A percentile compares a stretch with the other conserved stretches of the same genome.
These are phyloP conservation scores for Pseudoneurospora amorphoporcata DNA, from an alignment of 495 filamentous ascomycete species.

Conservation along the genomic window DNA sequence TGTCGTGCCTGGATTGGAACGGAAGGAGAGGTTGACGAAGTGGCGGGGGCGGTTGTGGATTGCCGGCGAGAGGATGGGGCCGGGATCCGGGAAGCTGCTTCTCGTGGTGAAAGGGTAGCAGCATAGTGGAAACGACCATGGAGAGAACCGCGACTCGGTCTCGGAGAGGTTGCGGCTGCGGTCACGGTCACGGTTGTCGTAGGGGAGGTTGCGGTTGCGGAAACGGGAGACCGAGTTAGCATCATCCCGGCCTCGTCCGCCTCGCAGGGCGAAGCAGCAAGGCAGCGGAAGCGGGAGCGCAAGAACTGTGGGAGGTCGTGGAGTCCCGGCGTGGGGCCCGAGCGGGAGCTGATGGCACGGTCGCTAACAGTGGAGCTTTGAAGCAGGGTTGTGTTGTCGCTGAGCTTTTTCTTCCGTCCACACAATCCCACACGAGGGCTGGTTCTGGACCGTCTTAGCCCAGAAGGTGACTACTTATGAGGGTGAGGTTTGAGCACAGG, in stretches of 20 bases:
- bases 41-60: constrained; percentile 26
- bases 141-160: neutral
- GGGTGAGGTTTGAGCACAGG: neutral
- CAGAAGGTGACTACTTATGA: neutral
- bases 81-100: constrained; percentile 33
- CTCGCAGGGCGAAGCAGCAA: constrained; percentile 10
- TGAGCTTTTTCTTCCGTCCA: neutral
- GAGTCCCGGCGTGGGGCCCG: constrained; percentile 11
- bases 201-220: constrained; percentile 26
- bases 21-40: neutral
- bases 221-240: constrained; percentile 39
- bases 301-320: neutral
- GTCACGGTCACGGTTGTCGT: constrained; percentile 23
- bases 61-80: constrained; percentile 34
- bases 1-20: neutral
- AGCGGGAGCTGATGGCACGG: neutral
- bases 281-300: neutral
- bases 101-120: constrained; percentile 30
- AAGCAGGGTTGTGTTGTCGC: neutral
- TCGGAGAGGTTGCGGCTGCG: constrained; percentile 36
- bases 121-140: constrained; percentile 34
- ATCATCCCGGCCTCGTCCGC: constrained; percentile 32
- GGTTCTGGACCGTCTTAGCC: neutral
- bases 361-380: neutral
- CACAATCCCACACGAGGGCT: neutral